These are phyloP conservation scores for Chlorella variabilis DNA, from an alignment of 163 green algal species.

Conservation along the genomic window DNA sequence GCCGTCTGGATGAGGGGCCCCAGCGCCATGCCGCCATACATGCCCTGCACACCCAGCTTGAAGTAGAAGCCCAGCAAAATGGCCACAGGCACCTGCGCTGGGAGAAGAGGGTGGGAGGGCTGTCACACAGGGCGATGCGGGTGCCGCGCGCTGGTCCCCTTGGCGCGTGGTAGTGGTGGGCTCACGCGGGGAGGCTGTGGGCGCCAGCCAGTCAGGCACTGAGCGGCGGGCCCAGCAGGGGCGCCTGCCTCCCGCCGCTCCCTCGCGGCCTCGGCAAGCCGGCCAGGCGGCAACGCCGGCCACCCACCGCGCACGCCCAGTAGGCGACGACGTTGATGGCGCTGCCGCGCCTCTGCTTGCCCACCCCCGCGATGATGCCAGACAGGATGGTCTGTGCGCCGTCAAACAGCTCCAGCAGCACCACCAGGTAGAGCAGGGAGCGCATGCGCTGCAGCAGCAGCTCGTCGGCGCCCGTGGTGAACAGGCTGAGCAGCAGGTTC, in stretches of 20 bases:
- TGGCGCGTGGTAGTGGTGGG: too few species aligned
- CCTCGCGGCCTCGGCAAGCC: too few species aligned
- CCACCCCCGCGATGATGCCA: slow-evolving; percentile 44
- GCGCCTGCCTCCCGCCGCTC: too few species aligned
- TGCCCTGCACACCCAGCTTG: slow-evolving; percentile 51
- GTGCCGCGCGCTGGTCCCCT: too few species aligned
- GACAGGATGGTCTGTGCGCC: slow-evolving; percentile 55
- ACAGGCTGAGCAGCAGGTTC: slow-evolving; percentile 48
- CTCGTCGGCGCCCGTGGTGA: slow-evolving; percentile 49
- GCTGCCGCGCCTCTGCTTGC: slow-evolving; percentile 48
- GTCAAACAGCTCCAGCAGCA: slow-evolving; percentile 61
- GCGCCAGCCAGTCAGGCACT: too few species aligned
- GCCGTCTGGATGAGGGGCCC: slow-evolving; percentile 36
- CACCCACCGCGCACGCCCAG: background rate
- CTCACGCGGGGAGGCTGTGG: too few species aligned
- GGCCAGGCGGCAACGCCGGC: too few species aligned
- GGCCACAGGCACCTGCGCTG: slow-evolving; percentile 48
- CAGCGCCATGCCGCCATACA: slow-evolving; percentile 60
- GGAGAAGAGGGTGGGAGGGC: slow-evolving; percentile 38
- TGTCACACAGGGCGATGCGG: too few species aligned
- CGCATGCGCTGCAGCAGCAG: slow-evolving; percentile 50
- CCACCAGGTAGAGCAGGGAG: slow-evolving; percentile 54
- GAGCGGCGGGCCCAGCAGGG: too few species aligned
- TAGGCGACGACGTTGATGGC: slow-evolving; percentile 27
- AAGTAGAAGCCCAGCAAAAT: slow-evolving; percentile 52